Conservation (phyloP, 768 basidiomycete species). For the Neoboletus brunneissimus region DNA sequence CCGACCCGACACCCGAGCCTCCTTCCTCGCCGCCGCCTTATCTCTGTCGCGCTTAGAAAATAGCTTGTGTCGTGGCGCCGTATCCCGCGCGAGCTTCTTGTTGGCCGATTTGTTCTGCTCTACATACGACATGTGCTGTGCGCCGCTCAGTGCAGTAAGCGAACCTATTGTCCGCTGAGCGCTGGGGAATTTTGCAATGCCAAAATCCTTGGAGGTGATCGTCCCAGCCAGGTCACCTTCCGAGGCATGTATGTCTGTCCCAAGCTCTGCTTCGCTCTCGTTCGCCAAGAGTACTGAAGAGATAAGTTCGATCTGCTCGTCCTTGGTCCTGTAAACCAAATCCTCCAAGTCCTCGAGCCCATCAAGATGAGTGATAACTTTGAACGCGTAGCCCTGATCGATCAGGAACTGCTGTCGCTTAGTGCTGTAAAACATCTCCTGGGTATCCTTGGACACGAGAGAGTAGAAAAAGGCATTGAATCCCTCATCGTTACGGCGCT, state of each 20-base stretch:
- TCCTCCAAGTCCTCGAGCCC: slow-evolving; percentile 84
- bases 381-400: slow-evolving; percentile 99
- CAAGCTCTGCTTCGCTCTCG: slow-evolving; percentile 87
- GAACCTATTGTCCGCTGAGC: slow-evolving; percentile 81
- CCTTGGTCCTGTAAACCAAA: slow-evolving; percentile 86
- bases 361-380: slow-evolving; percentile 97
- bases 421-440: slow-evolving; percentile 99
- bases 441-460: slow-evolving; percentile 96
- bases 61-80: slow-evolving; percentile 65
- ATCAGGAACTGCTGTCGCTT: slow-evolving; percentile 99
- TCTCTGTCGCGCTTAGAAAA: slow-evolving; percentile 84
- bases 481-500: slow-evolving; percentile 96
- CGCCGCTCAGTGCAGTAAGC: slow-evolving; percentile 80
- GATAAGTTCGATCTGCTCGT: slow-evolving; percentile 96
- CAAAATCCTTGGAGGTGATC: slow-evolving; percentile 84
- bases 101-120: slow-evolving; percentile 92
- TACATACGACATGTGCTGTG: slow-evolving; percentile 88
- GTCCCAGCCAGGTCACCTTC: slow-evolving; percentile 85
- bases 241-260: slow-evolving; percentile 76
- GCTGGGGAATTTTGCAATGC: slow-evolving; percentile 57
- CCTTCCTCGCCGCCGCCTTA: slow-evolving; percentile 52
- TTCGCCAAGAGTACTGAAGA: slow-evolving; percentile 88
- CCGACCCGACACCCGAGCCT: slow-evolving; percentile 35
- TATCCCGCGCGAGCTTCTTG: slow-evolving; percentile 62
- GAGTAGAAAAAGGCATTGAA: slow-evolving; percentile 99